Base-by-base conservation (phyloP, 495 filamentous ascomycete genomes). In the Penicillium coprophilum region DNA sequence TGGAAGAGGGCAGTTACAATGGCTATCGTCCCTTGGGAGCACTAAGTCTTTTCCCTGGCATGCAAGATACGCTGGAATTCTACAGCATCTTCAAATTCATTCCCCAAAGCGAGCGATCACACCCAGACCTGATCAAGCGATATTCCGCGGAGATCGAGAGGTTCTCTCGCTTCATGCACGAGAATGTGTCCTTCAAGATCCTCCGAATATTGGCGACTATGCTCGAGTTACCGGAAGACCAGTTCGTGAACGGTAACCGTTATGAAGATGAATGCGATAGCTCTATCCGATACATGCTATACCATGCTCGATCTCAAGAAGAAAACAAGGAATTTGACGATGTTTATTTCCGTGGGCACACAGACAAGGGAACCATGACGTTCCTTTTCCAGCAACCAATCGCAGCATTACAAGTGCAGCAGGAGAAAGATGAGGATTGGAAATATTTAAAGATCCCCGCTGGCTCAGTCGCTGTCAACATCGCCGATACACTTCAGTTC, bases 341-440 rank as follows among this genome's bases (percentile, higher is more conserved):
- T 49, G 55, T 78, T 38, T 81, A 77, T 55, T 65, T 69, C 1
- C 71, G 70, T 19, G 80, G 77, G 0, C 82, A 84, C 55, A 83
- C 80, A 2, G 82, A 84, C 53, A 79, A 77, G 50, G 77, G 76
- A 30, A 79, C 65, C 1, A 36, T 84, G 10, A 85, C 81, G 0
- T 71, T 84, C 30, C 62, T 83, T 1, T 84, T 82, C 68, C 71
- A 77, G 28, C 82, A 84, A 57, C 79, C 80, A 1, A 67, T 84
- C n/a, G 77, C 80, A 0, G 82, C 73, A 12, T 56, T 85, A 46
- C 80, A 84, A 59, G 74, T 83, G 11, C 66, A 71, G 21, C 53
- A 24, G 20, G 3, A 23, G 0, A 61, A 69, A 15, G 60, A 55
- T 10, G 44, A 50, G 2, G 46, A 57, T 7, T 72, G 71, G 69